A percentile compares a stretch with the other conserved stretches of the same genome.
phyloP scores from a whole-genome alignment of 2,329 filamentous ascomycete species.

The Tolypocladium capitatum region DNA sequence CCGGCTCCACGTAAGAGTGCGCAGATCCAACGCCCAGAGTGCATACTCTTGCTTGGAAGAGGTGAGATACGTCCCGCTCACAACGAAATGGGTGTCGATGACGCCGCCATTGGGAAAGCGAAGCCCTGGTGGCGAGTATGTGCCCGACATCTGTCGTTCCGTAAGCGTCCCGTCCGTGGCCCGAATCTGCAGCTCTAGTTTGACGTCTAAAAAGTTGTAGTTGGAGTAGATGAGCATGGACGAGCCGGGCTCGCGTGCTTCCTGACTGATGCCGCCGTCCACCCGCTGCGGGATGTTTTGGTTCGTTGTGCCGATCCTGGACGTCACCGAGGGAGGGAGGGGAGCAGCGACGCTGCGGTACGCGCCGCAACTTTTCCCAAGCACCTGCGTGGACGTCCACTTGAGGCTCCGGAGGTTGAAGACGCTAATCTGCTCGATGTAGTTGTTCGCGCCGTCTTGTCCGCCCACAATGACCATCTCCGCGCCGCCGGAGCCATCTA shows the following conservation, averaged over 20 bases:
- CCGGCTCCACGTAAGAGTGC: conserved; percentile 80
- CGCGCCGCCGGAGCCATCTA: conserved; percentile 82
- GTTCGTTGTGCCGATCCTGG: conserved; percentile 52
- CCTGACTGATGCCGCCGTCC: conserved; percentile 37
- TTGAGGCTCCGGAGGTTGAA: conserved; percentile 92
- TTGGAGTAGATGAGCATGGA: conserved; percentile 97
- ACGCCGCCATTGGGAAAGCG: conserved; percentile 93
- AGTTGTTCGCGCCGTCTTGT: conserved; percentile 94
- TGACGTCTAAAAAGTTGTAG: conserved; percentile 97
- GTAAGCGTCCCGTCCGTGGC: conserved; percentile 69
- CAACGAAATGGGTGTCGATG: conserved; percentile 91
- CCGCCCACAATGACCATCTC: conserved; percentile 97
- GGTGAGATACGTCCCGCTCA: conserved; percentile 92
- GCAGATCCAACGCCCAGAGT: conserved; percentile 84
- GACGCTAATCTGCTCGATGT: conserved; percentile 96
- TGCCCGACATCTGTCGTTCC: conserved; percentile 80
- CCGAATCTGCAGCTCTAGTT: conserved; percentile 83
- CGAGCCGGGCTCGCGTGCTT: conserved; percentile 42
- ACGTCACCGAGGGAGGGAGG: conserved; percentile 51
- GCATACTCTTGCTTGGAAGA: conserved; percentile 98
- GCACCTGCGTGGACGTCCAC: conserved; percentile 79
- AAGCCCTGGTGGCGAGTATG: conserved; percentile 78
- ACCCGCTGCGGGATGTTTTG: conserved; percentile 24
- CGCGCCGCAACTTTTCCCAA: conserved; percentile 88
- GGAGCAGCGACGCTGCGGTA: conserved; percentile 93